Conservation (phyloP, 768 basidiomycete genomes). For the Strobilomyces confusus region DNA sequence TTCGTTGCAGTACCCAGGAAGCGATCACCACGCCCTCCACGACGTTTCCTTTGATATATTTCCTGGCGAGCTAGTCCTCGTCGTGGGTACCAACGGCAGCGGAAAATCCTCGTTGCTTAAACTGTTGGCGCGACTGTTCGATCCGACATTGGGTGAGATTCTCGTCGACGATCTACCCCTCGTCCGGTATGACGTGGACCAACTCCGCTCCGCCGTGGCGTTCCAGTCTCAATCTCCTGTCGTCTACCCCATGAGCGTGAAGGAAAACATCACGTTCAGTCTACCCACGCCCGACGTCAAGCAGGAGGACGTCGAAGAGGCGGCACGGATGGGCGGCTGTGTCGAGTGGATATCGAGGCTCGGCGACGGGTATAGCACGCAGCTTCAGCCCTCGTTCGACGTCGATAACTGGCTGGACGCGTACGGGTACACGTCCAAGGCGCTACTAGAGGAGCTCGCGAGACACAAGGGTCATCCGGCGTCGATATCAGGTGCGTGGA, state of each 20-base stretch:
- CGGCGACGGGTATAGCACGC: slow-evolving; percentile 29
- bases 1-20: slow-evolving; percentile 23
- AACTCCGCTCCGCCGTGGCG: slow-evolving; percentile 43
- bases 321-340: slow-evolving; percentile 32
- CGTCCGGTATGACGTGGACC: slow-evolving; percentile 33
- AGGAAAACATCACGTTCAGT: slow-evolving; percentile 40
- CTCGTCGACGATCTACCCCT: slow-evolving; percentile 42
- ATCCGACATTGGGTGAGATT: slow-evolving; percentile 41
- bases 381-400: slow-evolving; percentile 25
- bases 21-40: slow-evolving; percentile 18
- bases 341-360: slow-evolving; percentile 33
- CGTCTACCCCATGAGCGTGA: slow-evolving; percentile 45
- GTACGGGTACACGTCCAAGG: slow-evolving; percentile 18
- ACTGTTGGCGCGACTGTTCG: slow-evolving; percentile 47
- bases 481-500: slow-evolving; percentile 21
- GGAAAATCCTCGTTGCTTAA: slow-evolving; percentile 39
- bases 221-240: slow-evolving; percentile 48
- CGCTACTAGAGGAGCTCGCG: slow-evolving; percentile 18
- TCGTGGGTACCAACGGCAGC: slow-evolving; percentile 29
- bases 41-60: slow-evolving; percentile 27
- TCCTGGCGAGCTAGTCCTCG: slow-evolving; percentile 29
- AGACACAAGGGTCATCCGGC: slow-evolving; percentile 20
- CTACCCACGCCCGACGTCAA: slow-evolving; percentile 11
- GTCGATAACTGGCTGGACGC: slow-evolving; percentile 21
- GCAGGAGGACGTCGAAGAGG: slow-evolving; percentile 23